Evolutionary conservation across 2,329 filamentous ascomycete genomes (phyloP).

Genomic region (Trichoderma aggressivum): DNA sequence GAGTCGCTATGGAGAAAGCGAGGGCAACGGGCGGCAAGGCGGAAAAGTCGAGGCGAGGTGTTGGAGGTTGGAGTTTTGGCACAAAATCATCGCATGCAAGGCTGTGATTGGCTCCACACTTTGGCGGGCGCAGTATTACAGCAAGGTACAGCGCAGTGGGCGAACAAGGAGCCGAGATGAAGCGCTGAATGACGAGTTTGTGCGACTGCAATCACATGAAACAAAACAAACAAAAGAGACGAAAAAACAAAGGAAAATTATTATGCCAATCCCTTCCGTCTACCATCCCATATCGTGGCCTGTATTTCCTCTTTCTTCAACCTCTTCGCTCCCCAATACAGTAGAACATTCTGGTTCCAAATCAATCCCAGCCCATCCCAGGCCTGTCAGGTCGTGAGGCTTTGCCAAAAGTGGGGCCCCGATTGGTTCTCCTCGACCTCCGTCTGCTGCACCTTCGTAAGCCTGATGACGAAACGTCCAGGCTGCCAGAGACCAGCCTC

Average conservation of each 20-base stretch:
- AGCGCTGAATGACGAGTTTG: background rate
- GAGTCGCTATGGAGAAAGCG: background rate
- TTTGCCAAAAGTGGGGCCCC: slow-evolving; percentile 5
- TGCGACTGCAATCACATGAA: background rate
- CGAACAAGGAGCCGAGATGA: background rate
- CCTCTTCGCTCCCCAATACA: background rate
- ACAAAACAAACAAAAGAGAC: background rate
- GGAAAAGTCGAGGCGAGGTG: background rate
- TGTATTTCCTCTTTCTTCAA: background rate
- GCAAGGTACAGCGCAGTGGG: background rate
- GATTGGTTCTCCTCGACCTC: slow-evolving; percentile 9
- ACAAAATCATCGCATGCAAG: slow-evolving; percentile 21
- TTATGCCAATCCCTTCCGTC: fast-evolving
- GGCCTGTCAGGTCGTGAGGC: background rate
- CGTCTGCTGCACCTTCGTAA: slow-evolving; percentile 16
- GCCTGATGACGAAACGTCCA: slow-evolving; percentile 20
- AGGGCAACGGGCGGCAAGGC: background rate
- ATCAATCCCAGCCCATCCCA: background rate
- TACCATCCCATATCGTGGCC: background rate
- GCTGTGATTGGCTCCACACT: slow-evolving; percentile 19
- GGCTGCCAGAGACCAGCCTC: slow-evolving; percentile 6
- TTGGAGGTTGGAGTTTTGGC: slow-evolving; percentile 1
- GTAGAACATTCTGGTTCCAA: background rate
- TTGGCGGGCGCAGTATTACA: background rate
- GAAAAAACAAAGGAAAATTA: background rate